Evolutionary conservation across 2,329 filamentous ascomycete species (phyloP), one percentile per base, ranked within the genome.

Genomic region (Drechslera avenae): DNA sequence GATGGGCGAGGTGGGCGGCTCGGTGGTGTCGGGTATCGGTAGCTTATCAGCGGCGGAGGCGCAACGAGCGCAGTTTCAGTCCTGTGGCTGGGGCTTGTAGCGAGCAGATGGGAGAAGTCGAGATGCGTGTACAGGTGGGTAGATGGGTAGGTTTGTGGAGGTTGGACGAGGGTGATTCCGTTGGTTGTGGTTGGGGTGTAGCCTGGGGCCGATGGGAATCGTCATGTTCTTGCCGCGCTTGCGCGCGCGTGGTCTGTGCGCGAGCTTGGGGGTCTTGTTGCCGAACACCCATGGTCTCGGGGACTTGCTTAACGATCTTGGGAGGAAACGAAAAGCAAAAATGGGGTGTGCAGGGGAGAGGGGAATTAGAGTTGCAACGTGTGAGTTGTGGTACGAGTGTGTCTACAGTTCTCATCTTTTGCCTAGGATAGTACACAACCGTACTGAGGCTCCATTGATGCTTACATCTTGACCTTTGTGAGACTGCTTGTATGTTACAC

Each of bases 1-100:
- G 71, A 39, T 64, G 59, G 62, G 55, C 62, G 60, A 33, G 31
- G 59, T 35, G 14, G 39, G 34, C 32, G 52, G 50, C 46, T 54
- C 30, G 30, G 35, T 42, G 40, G 43, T 39, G 37, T 35, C 43
- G 46, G 47, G 51, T 57, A 16, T 35, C 51, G 56, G 40, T 53
- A 46, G 52, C 50, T 58, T 54, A 50, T 54, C 50, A 42, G 43
- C 41, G 46, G 46, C 39, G 44, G 39, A 46, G 46, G 54, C 48
- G 52, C 43, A 52, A 51, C 46, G 37, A 16, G 37, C 44, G 44
- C 44, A 26, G 13, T 28, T 30, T 14, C 16, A 31, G 39, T 12
- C 7, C 7, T 21, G 19, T 3, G 5, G 4, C 19, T 13, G n/a
- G 2, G 31, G 34, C 33, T 44, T n/a, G n/a, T n/a, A n/a, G n/a